These are phyloP conservation scores for Epichloe elymi DNA, from an alignment of 2,329 filamentous ascomycete species.

Conservation along the genomic window DNA sequence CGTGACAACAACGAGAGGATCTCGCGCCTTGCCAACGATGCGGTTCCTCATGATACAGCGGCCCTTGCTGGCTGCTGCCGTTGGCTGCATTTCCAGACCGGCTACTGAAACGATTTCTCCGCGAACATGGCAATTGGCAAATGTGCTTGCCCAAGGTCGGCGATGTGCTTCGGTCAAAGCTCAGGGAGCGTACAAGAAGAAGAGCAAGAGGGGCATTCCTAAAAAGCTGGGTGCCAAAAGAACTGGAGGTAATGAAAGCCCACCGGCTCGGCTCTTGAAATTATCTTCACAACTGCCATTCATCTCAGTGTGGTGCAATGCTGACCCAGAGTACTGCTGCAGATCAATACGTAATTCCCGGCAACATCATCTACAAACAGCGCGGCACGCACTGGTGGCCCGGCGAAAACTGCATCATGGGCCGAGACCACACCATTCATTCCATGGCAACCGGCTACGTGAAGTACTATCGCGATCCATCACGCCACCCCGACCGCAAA, in stretches of 20 bases:
- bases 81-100: conserved; percentile 1
- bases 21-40: conserved; percentile 22
- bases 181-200: conserved; percentile 55
- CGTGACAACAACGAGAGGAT: not conserved
- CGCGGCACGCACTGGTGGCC: conserved; percentile 89
- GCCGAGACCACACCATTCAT: conserved; percentile 92
- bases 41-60: conserved; percentile 33
- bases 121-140: conserved; percentile 19
- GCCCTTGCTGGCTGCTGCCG: conserved; percentile 29
- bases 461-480: conserved; percentile 88
- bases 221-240: conserved; percentile 95
- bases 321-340: conserved; percentile 4
- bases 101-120: not conserved
- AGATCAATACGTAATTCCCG: conserved; percentile 88
- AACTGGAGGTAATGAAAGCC: conserved; percentile 54
- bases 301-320: not conserved
- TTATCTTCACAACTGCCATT: not conserved
- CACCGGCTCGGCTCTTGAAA: not conserved
- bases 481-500: conserved; percentile 69
- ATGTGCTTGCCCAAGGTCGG: conserved; percentile 33
- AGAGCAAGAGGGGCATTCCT: conserved; percentile 43
- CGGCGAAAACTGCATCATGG: conserved; percentile 90
- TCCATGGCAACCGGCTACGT: conserved; percentile 79
- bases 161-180: conserved; percentile 48
- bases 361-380: conserved; percentile 97